Conservation (phyloP, 2,329 filamentous ascomycete species). For the Xylaria sp. region DNA sequence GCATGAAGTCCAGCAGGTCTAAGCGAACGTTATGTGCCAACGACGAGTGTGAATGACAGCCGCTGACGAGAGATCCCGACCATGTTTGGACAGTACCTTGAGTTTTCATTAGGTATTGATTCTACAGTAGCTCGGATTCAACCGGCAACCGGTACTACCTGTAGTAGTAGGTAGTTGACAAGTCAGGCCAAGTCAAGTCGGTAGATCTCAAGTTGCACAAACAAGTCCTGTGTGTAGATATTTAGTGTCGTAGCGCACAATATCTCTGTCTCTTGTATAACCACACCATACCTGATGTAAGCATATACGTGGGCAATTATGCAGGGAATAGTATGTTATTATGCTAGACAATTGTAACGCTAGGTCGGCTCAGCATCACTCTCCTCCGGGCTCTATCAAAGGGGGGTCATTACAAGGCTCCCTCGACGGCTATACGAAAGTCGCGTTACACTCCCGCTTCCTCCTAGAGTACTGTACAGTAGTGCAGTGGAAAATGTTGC, state of each 20-base stretch:
- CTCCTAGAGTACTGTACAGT: neutral
- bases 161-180: constrained; percentile 5
- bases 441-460: constrained; percentile 20
- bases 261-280: neutral
- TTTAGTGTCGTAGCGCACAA: neutral
- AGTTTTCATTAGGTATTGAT: neutral
- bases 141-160: constrained; percentile 1
- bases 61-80: neutral
- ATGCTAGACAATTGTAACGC: constrained; percentile 11
- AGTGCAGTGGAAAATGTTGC: neutral
- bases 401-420: constrained; percentile 8
- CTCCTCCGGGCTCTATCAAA: constrained; percentile 8
- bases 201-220: constrained; percentile 22
- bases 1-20: constrained; percentile 8
- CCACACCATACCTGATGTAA: constrained; percentile 9
- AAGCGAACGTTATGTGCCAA: constrained; percentile 16
- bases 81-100: neutral
- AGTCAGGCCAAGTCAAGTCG: neutral
- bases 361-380: neutral
- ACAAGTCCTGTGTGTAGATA: neutral
- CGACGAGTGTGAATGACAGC: neutral
- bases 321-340: constrained; percentile 5
- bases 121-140: neutral
- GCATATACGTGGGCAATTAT: neutral
- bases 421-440: constrained; percentile 18